A percentile compares a stretch with the other conserved stretches of the same genome.
These are phyloP conservation scores for Platanthera guangdongensis DNA, from an alignment of 106 monocot genomes.

Conservation along the genomic window DNA sequence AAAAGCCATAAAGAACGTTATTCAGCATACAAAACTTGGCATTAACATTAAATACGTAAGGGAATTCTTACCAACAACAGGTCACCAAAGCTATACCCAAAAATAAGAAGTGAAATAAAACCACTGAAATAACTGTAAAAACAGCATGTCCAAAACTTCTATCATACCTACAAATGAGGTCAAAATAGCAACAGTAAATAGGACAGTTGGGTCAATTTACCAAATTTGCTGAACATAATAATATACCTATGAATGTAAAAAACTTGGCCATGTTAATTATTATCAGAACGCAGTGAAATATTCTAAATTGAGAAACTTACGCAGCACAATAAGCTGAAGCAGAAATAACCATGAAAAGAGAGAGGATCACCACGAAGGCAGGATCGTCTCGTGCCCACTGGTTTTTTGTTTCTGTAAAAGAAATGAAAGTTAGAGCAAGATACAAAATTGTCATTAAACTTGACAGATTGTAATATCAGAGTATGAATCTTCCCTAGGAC, in stretches of 20 bases:
- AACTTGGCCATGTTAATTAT: background rate
- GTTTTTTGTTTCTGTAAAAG: constrained; percentile 88
- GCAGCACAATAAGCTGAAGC: constrained; percentile 90
- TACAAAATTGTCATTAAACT: background rate
- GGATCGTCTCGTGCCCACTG: constrained; percentile 99
- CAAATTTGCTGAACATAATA: background rate
- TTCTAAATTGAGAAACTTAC: constrained; percentile 43
- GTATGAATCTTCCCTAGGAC: background rate
- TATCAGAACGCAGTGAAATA: background rate
- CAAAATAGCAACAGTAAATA: background rate
- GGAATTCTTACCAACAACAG: constrained; percentile 55
- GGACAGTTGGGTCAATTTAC: constrained; percentile 2
- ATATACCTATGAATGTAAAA: background rate
- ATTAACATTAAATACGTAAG: background rate
- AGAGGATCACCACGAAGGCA: constrained; percentile 81
- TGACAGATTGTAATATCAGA: background rate
- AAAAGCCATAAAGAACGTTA: background rate
- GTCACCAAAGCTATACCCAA: constrained; percentile 56
- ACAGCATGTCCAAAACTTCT: constrained; percentile 44
- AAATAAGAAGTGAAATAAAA: constrained; percentile 67
- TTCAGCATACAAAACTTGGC: background rate
- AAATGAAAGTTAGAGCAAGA: background rate
- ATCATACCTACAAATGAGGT: constrained; percentile 41
- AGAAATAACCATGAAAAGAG: constrained; percentile 74
- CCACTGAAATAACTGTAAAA: constrained; percentile 54